Base-by-base conservation (phyloP, 805 yeast genomes). In the Brettanomyces sp. region DNA sequence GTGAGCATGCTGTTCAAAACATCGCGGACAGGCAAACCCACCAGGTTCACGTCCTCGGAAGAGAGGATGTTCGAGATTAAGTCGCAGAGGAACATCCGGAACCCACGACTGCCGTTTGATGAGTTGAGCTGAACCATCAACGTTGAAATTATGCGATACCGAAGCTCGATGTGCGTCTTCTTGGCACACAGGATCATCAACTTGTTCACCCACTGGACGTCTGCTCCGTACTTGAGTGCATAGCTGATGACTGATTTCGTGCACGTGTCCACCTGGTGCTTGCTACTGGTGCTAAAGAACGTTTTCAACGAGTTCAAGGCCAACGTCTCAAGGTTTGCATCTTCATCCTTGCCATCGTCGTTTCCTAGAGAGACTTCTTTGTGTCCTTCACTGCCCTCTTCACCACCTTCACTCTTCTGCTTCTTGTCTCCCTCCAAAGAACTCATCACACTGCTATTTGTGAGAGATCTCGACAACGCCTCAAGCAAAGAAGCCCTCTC, bases 21-120 rank as follows among this genome's bases (percentile, higher is more conserved):
- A 59, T 90, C 98, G 36, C 88, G 70, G 5, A 89, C 85, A 9
- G 96, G 84, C 40, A 93, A 67, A 0, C 97, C 97, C 50, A 89
- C 82, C 73, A 91, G 78, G 59, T 84, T 87, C 38, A 87, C 87
- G 36, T 81, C 80, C 40, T 56, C 58, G 0, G 93, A 82, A 1
- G 82, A 72, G n/a, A 90, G 68, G 30, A 88, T 64, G 11, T 82
- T 80, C 8, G 65, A 54, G 3, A 59, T 53, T 40, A 58, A 43
- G 18, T 54, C 51, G 1, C 64, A 53, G 18, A 63, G 41, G 36
- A 49, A 55, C 13, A 50, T 54, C 36, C 56, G 44, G 7, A 49
- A 32, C 30, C 50, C 42, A 6, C 37, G 7, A 21, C 49, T 41
- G 18, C 51, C 39, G 21, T 50, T 45, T 34, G 45, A 46, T 18